phyloP scores from a whole-genome alignment of 345 rosid species.

The Reutealis trisperma region DNA sequence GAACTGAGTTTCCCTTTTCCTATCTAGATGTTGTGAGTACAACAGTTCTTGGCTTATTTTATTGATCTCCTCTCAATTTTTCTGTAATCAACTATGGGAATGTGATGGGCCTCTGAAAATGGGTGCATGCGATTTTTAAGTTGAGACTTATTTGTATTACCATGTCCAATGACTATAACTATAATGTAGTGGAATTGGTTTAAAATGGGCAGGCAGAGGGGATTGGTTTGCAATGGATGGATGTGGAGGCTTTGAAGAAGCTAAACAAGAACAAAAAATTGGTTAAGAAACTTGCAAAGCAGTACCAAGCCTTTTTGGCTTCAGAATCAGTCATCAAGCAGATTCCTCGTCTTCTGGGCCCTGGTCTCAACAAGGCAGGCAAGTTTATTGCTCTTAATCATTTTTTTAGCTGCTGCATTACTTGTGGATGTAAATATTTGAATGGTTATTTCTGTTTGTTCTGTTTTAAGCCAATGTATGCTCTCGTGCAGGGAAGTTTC shows the following conservation, averaged over 20 bases:
- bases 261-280: conserved; percentile 47
- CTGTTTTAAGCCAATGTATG: neutral
- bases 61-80: neutral
- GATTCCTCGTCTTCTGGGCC: conserved; percentile 47
- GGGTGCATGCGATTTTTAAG: neutral
- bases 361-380: conserved; percentile 56
- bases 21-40: neutral
- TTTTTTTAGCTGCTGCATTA: neutral
- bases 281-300: conserved; percentile 45
- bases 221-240: conserved; percentile 41
- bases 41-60: neutral
- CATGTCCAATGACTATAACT: neutral
- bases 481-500: conserved; percentile 35
- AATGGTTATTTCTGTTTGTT: neutral
- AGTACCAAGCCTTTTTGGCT: conserved; percentile 42
- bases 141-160: neutral
- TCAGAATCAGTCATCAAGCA: conserved; percentile 47
- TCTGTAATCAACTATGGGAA: neutral
- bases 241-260: conserved; percentile 43
- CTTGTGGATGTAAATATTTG: neutral
- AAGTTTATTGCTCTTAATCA: conserved; percentile 12
- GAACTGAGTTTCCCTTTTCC: too few relatives aligned
- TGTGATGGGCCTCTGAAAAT: neutral
- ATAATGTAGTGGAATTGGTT: too few relatives aligned
- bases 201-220: conserved; percentile 24